These are phyloP conservation scores for Saccharum spontaneum DNA, from an alignment of 176 grass and related monocot species.

Conservation along the genomic window DNA sequence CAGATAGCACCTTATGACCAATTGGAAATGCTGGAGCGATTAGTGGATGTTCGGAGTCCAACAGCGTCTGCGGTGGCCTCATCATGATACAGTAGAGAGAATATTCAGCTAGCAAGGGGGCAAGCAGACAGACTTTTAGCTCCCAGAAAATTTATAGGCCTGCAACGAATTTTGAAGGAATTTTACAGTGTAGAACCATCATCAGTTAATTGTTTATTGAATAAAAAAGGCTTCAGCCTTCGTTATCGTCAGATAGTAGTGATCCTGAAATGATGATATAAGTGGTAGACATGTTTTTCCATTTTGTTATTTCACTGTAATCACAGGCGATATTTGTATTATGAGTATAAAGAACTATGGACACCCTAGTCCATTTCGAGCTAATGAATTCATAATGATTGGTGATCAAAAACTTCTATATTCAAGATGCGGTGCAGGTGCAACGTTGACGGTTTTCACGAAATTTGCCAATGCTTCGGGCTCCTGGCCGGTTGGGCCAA, in stretches of 20 bases:
- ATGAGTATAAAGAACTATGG: not conserved
- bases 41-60: conserved; percentile 63
- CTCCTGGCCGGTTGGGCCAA: too few species aligned
- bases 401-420: not conserved
- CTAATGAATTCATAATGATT: not conserved
- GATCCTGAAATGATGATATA: not conserved
- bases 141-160: conserved; percentile 18
- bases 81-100: conserved; percentile 35
- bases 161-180: conserved; percentile 21
- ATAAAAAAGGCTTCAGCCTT: conserved; percentile 14
- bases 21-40: conserved; percentile 81
- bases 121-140: conserved; percentile 9
- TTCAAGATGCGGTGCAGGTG: too few species aligned
- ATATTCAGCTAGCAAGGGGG: conserved; percentile 23
- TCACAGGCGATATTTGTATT: not conserved
- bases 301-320: not conserved
- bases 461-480: too few species aligned
- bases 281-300: not conserved
- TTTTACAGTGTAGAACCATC: conserved; percentile 17
- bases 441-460: too few species aligned
- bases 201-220: not conserved
- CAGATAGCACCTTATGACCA: conserved; percentile 99
- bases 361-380: not conserved
- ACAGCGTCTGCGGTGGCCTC: conserved; percentile 35
- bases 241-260: not conserved